Evolutionary conservation across 441 rosid species (phyloP), one percentile per base, ranked within the genome.

Genomic region (Arabidopsis hybrid): DNA sequence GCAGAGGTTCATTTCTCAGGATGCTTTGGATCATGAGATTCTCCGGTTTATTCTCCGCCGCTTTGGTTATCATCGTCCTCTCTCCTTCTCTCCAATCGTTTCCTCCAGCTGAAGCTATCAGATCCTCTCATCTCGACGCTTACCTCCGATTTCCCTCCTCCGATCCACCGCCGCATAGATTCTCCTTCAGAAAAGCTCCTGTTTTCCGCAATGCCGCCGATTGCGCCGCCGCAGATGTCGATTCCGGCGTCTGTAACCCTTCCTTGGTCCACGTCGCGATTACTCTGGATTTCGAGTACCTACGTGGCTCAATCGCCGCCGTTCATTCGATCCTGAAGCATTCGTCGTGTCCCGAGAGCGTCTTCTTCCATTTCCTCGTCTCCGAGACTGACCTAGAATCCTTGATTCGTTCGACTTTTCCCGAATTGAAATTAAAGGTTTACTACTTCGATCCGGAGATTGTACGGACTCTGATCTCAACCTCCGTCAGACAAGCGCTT

Each of bases 101-200:
- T 29, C 90, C 97, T 4, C 97, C 97, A 0, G 97, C 97, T 0
- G 97, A 87, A 71, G 97, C 97, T 40, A 90, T 85, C 74, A 88
- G 86, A 72, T 89, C 97, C 55, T 85, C 87, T 9, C 83, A 82
- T 52, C 82, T 83, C 68, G 84, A 82, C 65, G 42, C 73, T 55
- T 21, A 77, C 74, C 81, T 84, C 51, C 73, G 84, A 3, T 69
- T 65, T 2, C 75, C 71, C 0, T 10, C 58, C 70, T 65, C 74
- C 16, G 49, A 47, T 35, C 12, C 58, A 14, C 58, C 50, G 56
- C 62, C 63, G 8, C 76, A 69, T 18, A 80, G 86, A 8, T 82
- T 87, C 73, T 83, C 86, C 43, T 92, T 90, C 80, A 81, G 88
- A 45, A 82, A 68, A 67, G 87, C 92, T 10, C 46, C 88, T 0